phyloP scores from a whole-genome alignment of 768 basidiomycete species.

The Leccinum imitatum region DNA sequence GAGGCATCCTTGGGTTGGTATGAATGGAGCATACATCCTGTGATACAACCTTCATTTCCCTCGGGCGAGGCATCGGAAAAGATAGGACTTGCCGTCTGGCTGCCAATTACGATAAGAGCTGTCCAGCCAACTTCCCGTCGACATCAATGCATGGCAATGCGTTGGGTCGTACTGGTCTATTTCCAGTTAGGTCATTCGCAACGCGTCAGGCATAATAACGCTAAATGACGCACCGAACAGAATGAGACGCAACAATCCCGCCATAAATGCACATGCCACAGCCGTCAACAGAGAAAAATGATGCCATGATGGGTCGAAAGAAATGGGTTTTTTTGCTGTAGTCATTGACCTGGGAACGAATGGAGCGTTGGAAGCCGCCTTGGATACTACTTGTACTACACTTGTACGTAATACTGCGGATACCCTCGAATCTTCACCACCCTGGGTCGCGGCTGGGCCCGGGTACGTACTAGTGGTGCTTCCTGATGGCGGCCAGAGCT shows the following conservation, averaged over 20 bases:
- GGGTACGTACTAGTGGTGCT: too few species aligned
- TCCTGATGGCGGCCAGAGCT: too few species aligned
- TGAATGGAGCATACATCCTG: constrained; percentile 78
- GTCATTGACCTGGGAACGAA: constrained; percentile 21
- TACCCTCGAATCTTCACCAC: background rate
- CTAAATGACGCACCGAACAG: constrained; percentile 41
- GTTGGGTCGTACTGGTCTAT: constrained; percentile 71
- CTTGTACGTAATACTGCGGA: background rate
- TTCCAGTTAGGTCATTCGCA: background rate
- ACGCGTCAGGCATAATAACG: background rate
- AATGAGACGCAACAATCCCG: constrained; percentile 43
- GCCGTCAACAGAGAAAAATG: constrained; percentile 46
- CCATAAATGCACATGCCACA: constrained; percentile 39
- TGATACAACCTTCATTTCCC: constrained; percentile 10
- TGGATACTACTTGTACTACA: background rate
- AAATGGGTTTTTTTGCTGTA: constrained; percentile 27
- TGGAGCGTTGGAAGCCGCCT: background rate
- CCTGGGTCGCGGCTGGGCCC: too few species aligned
- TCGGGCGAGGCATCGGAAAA: constrained; percentile 24
- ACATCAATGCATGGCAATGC: constrained; percentile 71
- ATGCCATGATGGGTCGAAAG: constrained; percentile 48
- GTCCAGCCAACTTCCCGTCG: constrained; percentile 79
- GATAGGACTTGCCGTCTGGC: constrained; percentile 56
- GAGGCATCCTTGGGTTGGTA: constrained; percentile 57
- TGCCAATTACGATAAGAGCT: constrained; percentile 72